Conservation (phyloP, 2,329 filamentous ascomycete species). For the Teratosphaeria viscida region DNA sequence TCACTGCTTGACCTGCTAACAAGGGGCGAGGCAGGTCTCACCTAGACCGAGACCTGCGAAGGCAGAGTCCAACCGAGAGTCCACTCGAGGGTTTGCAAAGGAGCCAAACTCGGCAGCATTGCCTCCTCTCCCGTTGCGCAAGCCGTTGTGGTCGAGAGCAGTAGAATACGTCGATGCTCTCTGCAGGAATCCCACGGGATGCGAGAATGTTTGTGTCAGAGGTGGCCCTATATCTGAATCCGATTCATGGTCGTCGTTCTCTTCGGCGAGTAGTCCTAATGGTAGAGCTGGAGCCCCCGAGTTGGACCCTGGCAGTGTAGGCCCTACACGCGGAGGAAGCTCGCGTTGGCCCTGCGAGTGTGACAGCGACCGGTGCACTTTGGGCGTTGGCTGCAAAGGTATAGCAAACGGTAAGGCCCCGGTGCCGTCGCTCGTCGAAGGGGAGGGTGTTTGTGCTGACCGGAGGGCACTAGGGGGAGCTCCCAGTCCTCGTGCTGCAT, state of each 20-base stretch:
- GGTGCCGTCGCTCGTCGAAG: constrained; percentile 26
- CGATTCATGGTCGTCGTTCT: constrained; percentile 10
- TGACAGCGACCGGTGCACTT: constrained; percentile 89
- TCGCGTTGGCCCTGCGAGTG: constrained; percentile 55
- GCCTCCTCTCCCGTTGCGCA: constrained; percentile 1
- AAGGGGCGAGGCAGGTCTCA: constrained; percentile 25
- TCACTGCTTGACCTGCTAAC: constrained; percentile 42
- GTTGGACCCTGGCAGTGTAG: constrained; percentile 6
- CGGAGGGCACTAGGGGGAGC: constrained; percentile 22
- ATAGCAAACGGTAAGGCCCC: constrained; percentile 74
- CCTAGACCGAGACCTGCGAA: constrained; percentile 20
- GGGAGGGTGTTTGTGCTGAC: constrained; percentile 27
- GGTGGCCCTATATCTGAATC: constrained; percentile 18
- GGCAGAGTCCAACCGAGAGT: constrained; percentile 16
- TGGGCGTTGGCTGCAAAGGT: constrained; percentile 78
- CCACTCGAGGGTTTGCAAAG: background rate
- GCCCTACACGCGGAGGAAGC: constrained; percentile 4
- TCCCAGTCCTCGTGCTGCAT: constrained; percentile 38
- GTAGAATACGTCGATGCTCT: constrained; percentile 21
- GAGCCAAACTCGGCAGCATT: constrained; percentile 6
- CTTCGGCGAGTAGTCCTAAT: constrained; percentile 20
- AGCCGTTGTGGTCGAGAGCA: constrained; percentile 8
- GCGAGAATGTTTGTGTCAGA: constrained; percentile 23
- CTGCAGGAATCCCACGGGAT: constrained; percentile 21
- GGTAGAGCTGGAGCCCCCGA: constrained; percentile 14